Base-by-base conservation (phyloP, 2,329 filamentous ascomycete genomes). In the Aspergillus cejpii region DNA sequence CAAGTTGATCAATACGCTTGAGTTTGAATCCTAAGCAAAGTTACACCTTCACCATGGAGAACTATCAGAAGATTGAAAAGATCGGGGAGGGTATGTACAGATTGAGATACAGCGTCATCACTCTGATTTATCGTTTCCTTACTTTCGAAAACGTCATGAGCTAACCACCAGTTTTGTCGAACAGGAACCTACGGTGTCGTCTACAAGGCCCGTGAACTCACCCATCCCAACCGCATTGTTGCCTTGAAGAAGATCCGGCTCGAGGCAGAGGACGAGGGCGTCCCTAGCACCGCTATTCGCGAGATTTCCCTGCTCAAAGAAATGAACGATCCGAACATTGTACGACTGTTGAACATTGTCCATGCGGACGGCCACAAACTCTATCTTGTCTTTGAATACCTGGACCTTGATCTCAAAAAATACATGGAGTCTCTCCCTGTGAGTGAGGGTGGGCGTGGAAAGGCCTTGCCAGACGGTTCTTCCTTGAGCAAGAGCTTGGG, bases 31-130 rank as follows among this genome's bases (percentile, higher is more conserved):
- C n/a, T 15, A 14, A 15, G 28, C n/a, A 19, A 34, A 15, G 31
- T 24, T 24, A 23, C 6, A 27, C 21, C 17, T 39, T 26, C 47
- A 66, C 49, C 55, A 94, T 95, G 89, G 88, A 95, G 70, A 94
- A 94, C 72, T 95, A 95, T 69, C 87, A 94, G 72, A 94, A 94
- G 74, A 79, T 95, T 62, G 89, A 95, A 74, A 95, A 95, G 77
- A 89, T 95, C 62, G 89, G 89, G 69, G 89, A 95, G 80, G 89
- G 89, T 92, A 73, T 59, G 78, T 66, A 41, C 12, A 38, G 37
- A 17, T 11, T 26, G 27, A n/a, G 31, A 31, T 34, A 36, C 40
- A 10, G 31, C 31, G 17, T 34, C 2, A 6, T 11, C 6, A 34
- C 39, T 14, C 17, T 21, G 23, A 8, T 31, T 33, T 21, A 17